These are phyloP conservation scores for Hymenoscyphus repandus DNA, from an alignment of 2,329 filamentous ascomycete genomes.

Conservation along the genomic window DNA sequence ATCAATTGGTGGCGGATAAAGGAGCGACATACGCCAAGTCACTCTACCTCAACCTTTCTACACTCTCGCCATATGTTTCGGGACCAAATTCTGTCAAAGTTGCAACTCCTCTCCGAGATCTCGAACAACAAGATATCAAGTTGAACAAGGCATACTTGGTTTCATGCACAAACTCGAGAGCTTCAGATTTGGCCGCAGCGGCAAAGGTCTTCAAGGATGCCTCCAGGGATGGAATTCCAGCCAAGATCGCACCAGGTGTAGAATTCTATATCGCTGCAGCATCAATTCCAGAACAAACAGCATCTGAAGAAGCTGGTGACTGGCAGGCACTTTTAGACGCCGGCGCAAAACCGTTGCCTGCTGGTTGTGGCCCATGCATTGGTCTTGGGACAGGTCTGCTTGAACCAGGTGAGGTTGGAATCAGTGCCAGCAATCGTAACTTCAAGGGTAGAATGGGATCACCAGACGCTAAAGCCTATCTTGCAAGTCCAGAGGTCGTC, in stretches of 20 bases:
- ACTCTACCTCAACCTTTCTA: conserved; percentile 75
- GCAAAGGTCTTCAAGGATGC: conserved; percentile 82
- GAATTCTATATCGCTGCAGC: conserved; percentile 88
- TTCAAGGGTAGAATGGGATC: conserved; percentile 90
- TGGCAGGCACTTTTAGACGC: conserved; percentile 81
- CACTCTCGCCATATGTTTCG: conserved; percentile 76
- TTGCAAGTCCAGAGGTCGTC: conserved; percentile 85
- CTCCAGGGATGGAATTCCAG: conserved; percentile 51
- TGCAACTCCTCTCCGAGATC: conserved; percentile 67
- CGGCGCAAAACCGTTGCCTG: conserved; percentile 65
- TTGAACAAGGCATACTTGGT: conserved; percentile 84
- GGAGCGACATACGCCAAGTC: conserved; percentile 79
- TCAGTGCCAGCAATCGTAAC: conserved; percentile 79
- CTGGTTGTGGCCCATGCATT: conserved; percentile 81
- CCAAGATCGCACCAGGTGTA: conserved; percentile 71
- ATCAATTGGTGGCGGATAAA: conserved; percentile 64
- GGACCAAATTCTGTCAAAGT: conserved; percentile 92
- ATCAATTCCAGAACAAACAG: conserved; percentile 68
- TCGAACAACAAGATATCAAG: conserved; percentile 69
- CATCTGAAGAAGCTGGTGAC: conserved; percentile 74
- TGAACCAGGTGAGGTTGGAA: conserved; percentile 80
- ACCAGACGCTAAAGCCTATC: conserved; percentile 74
- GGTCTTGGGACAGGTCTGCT: conserved; percentile 73
- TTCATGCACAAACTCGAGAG: conserved; percentile 81
- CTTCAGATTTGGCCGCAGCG: conserved; percentile 75